phyloP scores from a whole-genome alignment of 768 basidiomycete species.

The Boletus sp. region DNA sequence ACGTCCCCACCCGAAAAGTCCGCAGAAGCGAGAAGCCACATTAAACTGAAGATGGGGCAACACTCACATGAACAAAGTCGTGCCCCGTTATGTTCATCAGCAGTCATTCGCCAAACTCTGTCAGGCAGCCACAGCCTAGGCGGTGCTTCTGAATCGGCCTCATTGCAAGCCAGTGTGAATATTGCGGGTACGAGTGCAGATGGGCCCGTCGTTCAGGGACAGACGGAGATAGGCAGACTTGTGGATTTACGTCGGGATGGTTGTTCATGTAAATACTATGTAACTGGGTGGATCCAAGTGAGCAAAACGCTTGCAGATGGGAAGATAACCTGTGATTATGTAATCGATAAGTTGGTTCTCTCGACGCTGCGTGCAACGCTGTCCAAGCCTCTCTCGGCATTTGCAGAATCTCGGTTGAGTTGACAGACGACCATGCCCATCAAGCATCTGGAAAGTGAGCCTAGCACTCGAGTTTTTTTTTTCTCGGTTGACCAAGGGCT shows the following conservation, averaged over 20 bases:
- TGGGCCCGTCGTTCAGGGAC: background rate
- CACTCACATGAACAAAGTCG: conserved; percentile 2
- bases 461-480: background rate
- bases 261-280: too few species aligned
- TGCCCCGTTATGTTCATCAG: conserved; percentile 13
- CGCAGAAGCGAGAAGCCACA: conserved; percentile 1
- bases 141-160: background rate
- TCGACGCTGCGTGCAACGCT: conserved; percentile 22
- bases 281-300: background rate
- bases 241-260: too few species aligned
- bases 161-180: conserved; percentile 3
- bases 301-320: conserved; percentile 2
- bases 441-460: conserved; percentile 79
- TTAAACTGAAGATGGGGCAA: conserved; percentile 14
- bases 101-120: conserved; percentile 2
- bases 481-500: background rate
- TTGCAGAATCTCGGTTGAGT: conserved; percentile 1
- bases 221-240: background rate
- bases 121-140: background rate
- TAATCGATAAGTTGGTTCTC: conserved; percentile 22
- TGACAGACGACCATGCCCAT: conserved; percentile 59
- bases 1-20: conserved; percentile 1
- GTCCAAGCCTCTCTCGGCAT: conserved; percentile 14
- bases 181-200: background rate
- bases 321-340: conserved; percentile 21